phyloP scores from a whole-genome alignment of 148 eudicot genomes.

The Rhododendron williamsianum region DNA sequence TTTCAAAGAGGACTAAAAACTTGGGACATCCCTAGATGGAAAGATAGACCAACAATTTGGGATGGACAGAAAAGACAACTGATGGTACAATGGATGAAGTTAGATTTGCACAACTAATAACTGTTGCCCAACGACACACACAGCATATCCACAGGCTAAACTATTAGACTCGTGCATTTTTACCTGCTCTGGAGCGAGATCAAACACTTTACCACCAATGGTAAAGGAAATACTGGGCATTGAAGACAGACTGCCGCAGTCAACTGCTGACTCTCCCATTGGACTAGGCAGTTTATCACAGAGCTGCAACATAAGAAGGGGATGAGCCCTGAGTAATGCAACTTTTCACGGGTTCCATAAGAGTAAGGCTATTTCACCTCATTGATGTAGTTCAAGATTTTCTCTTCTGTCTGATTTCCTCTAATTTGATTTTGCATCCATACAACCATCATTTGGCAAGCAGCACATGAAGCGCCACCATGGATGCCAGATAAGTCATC shows the following conservation, averaged over 20 bases:
- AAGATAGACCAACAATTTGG: neutral
- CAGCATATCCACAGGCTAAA: neutral
- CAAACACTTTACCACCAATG: slow-evolving; percentile 74
- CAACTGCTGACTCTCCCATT: slow-evolving; percentile 86
- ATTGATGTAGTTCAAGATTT: slow-evolving; percentile 65
- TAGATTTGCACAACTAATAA: neutral
- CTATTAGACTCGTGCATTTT: neutral
- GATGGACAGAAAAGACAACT: neutral
- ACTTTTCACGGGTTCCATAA: neutral
- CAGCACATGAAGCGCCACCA: slow-evolving; percentile 48
- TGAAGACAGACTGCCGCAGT: slow-evolving; percentile 55
- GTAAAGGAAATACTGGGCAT: slow-evolving; percentile 75
- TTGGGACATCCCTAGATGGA: neutral
- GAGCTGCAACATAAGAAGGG: slow-evolving; percentile 43
- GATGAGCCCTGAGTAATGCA: slow-evolving; percentile 7
- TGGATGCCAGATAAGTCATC: slow-evolving; percentile 34
- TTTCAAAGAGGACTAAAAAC: neutral
- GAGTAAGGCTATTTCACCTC: slow-evolving; percentile 31
- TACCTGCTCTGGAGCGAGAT: slow-evolving; percentile 72
- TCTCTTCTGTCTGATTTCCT: slow-evolving; percentile 60
- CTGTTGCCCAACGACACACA: neutral
- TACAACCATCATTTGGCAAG: slow-evolving; percentile 81
- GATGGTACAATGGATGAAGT: neutral
- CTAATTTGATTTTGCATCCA: slow-evolving; percentile 82
- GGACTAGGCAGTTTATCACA: slow-evolving; percentile 84